phyloP scores from a whole-genome alignment of 2,329 filamentous ascomycete genomes.

The Diaporthe destruens region DNA sequence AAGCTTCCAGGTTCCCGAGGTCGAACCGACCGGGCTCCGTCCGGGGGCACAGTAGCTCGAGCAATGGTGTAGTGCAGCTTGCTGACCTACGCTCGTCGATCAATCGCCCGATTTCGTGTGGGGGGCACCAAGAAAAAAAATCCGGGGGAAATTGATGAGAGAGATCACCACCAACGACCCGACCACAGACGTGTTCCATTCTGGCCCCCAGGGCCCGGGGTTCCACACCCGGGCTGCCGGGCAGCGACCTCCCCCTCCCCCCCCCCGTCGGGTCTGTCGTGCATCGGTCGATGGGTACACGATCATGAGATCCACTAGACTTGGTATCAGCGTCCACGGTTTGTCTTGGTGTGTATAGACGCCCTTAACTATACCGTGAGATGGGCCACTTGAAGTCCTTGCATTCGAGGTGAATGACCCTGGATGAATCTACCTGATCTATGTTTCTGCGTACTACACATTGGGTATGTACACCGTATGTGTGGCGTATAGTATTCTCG shows the following conservation, averaged over 20 bases:
- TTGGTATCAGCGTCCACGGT: slow-evolving; percentile 3
- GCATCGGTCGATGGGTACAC: neutral
- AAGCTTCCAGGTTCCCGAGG: slow-evolving; percentile 29
- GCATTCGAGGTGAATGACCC: too few relatives aligned
- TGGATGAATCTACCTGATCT: too few relatives aligned
- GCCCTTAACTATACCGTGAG: neutral
- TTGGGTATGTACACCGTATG: too few relatives aligned
- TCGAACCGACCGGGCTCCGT: too few relatives aligned
- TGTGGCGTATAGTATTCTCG: too few relatives aligned
- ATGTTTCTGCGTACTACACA: too few relatives aligned
- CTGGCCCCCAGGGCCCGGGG: slow-evolving; percentile 17
- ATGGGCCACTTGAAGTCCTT: neutral
- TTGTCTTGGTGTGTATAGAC: too few relatives aligned
- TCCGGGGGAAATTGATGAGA: slow-evolving; percentile 12
- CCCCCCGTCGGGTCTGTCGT: slow-evolving; percentile 2
- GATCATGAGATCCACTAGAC: neutral
- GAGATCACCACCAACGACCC: neutral
- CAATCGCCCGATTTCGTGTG: slow-evolving; percentile 18
- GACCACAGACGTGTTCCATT: neutral
- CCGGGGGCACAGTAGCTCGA: too few relatives aligned
- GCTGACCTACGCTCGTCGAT: slow-evolving; percentile 18
- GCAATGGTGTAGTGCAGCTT: too few relatives aligned
- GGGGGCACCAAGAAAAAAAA: neutral
- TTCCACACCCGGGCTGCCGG: neutral
- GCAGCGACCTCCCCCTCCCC: neutral